Conservation (phyloP, 768 basidiomycete species). For the Suillus brevipes region DNA sequence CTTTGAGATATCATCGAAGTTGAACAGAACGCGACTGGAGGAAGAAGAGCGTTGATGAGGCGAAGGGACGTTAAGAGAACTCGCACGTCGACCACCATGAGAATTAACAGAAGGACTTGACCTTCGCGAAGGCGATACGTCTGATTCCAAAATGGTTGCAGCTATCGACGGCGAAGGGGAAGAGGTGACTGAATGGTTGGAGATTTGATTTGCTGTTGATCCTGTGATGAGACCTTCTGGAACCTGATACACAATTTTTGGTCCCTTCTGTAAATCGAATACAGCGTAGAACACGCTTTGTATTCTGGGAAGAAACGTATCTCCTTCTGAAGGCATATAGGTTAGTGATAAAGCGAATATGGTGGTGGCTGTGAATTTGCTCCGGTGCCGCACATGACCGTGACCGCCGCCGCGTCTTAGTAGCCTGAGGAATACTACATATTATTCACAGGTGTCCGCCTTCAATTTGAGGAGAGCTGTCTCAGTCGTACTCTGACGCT, state of each 20-base stretch:
- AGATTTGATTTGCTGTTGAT: conserved; percentile 33
- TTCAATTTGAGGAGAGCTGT: neutral
- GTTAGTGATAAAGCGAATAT: neutral
- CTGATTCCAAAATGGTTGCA: conserved; percentile 27
- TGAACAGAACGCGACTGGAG: conserved; percentile 63
- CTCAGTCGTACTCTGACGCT: neutral
- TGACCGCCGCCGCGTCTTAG: neutral
- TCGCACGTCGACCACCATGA: conserved; percentile 44
- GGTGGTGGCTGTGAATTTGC: conserved; percentile 1
- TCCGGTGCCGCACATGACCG: neutral
- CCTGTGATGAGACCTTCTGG: conserved; percentile 84
- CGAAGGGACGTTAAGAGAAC: conserved; percentile 45
- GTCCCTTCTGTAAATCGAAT: conserved; percentile 84
- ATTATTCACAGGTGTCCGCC: neutral
- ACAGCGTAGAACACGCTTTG: conserved; percentile 93
- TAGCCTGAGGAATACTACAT: neutral
- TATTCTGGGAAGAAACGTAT: conserved; percentile 77
- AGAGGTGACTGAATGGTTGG: conserved; percentile 30
- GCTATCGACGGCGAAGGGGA: conserved; percentile 37
- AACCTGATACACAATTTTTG: conserved; percentile 90
- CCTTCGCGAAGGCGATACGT: conserved; percentile 44
- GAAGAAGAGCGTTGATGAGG: conserved; percentile 50
- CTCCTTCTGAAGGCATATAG: conserved; percentile 46
- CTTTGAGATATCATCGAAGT: conserved; percentile 89
- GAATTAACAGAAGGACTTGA: conserved; percentile 55